Evolutionary conservation across 345 rosid genomes (phyloP).

Genomic region (Heritiera littoralis): DNA sequence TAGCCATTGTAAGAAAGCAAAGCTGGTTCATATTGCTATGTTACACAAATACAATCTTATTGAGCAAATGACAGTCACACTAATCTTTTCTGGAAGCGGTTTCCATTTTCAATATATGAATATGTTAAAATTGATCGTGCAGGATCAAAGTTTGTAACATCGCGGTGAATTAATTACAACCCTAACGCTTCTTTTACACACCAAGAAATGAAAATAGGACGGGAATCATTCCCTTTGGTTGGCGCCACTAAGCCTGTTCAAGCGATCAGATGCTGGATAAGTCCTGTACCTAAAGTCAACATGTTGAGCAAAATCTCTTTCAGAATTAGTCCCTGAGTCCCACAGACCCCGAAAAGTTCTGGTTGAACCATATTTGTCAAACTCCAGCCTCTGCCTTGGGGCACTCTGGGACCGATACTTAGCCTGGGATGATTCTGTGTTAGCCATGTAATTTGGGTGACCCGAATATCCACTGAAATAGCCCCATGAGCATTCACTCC

Average conservation of each 20-base stretch:
- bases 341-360: slow-evolving; percentile 47
- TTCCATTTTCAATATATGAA: not conserved
- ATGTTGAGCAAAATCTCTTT: slow-evolving; percentile 41
- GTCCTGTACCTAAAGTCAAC: slow-evolving; percentile 40
- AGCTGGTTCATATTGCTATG: not conserved
- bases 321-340: slow-evolving; percentile 45
- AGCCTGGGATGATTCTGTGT: slow-evolving; percentile 85
- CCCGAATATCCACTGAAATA: slow-evolving; percentile 57
- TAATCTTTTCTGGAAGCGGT: not conserved
- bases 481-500: slow-evolving; percentile 78
- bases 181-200: slow-evolving; percentile 24
- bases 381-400: slow-evolving; percentile 87
- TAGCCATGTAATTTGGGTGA: slow-evolving; percentile 87
- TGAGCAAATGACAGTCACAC: not conserved
- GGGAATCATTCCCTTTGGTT: slow-evolving; percentile 34
- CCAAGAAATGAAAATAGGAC: not conserved
- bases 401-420: slow-evolving; percentile 90
- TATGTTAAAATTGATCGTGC: not conserved
- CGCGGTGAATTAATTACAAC: slow-evolving; percentile 35
- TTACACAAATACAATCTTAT: not conserved
- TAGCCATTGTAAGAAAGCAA: not conserved
- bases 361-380: slow-evolving; percentile 46
- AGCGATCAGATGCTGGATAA: slow-evolving; percentile 34
- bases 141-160: not conserved
- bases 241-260: slow-evolving; percentile 37